Evolutionary conservation across 2,329 filamentous ascomycete genomes (phyloP), one percentile per base, ranked within the genome.

Genomic region (Aspergillus neotritici): DNA sequence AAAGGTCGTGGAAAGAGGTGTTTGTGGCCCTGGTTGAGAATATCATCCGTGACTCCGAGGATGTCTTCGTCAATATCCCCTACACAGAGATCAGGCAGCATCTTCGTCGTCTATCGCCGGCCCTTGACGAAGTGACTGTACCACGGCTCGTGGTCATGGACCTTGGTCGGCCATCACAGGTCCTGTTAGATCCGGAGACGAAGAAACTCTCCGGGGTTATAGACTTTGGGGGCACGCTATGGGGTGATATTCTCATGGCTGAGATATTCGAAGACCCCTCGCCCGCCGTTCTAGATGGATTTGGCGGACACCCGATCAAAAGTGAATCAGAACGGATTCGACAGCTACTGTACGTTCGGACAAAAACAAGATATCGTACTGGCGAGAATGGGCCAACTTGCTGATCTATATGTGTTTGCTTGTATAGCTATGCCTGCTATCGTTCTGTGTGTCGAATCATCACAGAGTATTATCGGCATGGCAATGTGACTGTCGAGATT

Each of bases 231-330:
- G 72, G 69, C 40, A 71, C 73, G 11, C 55, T 79, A 3, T 80
- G 77, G 76, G 78, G 78, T 1, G 78, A 81, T 57, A 62, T 73
- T 8, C 65, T 74, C 47, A 71, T 80, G 68, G 72, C 69, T 6
- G 73, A 74, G 43, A 69, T 75, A 16, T 75, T 75, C 41, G 68
- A 64, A 25, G 48, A 55, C 16, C 58, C 64, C 15, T 64, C 61
- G 2, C 34, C 57, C n/a, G 59, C 64, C 10, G 53, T 67, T 25
- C 47, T 67, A 14, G 58, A 65, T 28, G 67, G 64, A 3, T 68
- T 63, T 44, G 66, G 63, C 30, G 50, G 57, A 9, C 42, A 49
- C 31, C 39, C 36, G 10, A 49, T 53, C 14, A 55, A 57, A 32
- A 53, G 41, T 7, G 47, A 57, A 34, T 51, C 49, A 21, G 59